Evolutionary conservation across 1,284 basidiomycete species (phyloP), one percentile per base, ranked within the genome.

Genomic region (Naganishia sp.): DNA sequence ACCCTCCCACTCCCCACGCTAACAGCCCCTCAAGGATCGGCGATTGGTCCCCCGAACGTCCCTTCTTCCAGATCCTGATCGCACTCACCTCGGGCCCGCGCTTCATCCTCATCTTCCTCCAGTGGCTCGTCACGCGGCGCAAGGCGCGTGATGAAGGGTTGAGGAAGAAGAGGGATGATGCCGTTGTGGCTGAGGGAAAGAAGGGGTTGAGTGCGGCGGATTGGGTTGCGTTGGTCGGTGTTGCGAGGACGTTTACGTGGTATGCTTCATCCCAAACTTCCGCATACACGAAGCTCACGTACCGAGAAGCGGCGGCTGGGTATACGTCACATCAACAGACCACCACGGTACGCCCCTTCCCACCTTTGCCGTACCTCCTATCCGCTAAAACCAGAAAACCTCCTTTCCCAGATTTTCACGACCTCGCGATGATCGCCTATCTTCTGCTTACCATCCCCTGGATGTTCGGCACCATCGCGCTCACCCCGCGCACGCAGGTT

Each of bases 31-130:
- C 31, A 46, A 92, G 90, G 2, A 90, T 94, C 69, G 93, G 93
- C 2, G 93, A 96, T 80, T 94, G 91, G 88, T 92, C 89, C 69
- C 91, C 90, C 23, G 89, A 95, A 71, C 84, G 92, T 67, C 92
- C 89, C 69, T 77, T 92, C 52, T 96, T 97, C 75, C 94, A 97
- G 72, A 87, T 95, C 55, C 81, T 94, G 54, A 94, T 96, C 71
- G 94, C 94, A 15, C 77, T 94, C 42, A 89, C 88, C 49, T 87
- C 90, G 84, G 88, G 89, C 7, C 93, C 92, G 0, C 87, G 94
- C 3, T 88, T 97, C 73, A 82, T 85, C 9, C 83, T 94, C 31
- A 85, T 94, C 35, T 82, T 85, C 25, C 79, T 92, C 23, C 88
- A 90, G 72, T 92, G 89, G 77, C 84, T 87, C 66, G 77, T 88